Base-by-base conservation (phyloP, 768 basidiomycete species). In the Piloderma croceum region DNA sequence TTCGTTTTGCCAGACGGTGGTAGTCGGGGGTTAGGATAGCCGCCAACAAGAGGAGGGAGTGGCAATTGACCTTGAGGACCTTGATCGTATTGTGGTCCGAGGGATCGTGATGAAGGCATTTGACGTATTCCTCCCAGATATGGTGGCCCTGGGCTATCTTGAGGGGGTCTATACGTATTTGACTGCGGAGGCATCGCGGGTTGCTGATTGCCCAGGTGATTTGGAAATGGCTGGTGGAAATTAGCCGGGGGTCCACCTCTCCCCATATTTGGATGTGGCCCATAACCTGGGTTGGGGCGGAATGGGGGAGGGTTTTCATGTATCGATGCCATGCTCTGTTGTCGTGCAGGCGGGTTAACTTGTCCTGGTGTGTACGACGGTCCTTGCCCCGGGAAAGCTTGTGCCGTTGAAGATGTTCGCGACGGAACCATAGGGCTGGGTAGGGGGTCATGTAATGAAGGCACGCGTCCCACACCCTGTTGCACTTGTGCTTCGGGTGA, bases 61-160 rank as follows among this genome's bases (percentile, higher is more conserved):
- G 60, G 50, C n/a, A n/a, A n/a, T n/a, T n/a, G n/a, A n/a, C 70
- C 71, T 12, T 20, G 34, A 24, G 41, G 57, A 33, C 42, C 35
- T 9, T 43, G 48, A 13, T 69, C 69, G 41, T 65, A 56, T 42
- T 76, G 76, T 35, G 74, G 65, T 52, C 67, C 66, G 21, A 87
- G 66, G 11, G 80, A 83, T 17, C 73, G 74, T 18, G 74, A 62
- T 10, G 85, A 85, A 17, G 70, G 59, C 7, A 74, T 73, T 55
- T 81, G 82, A 23, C 63, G 68, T 21, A 74, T 46, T 11, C 48
- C 58, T 19, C 53, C 56, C n/a, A 41, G 42, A 31, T 34, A 24
- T 21, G 52, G 22, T 40, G 38, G 38, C 31, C 11, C 39, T 33
- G 21, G 22, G 23, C 17, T 34, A 29, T 29, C 27, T 15, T 29